These are phyloP conservation scores for Mycena leptocephala DNA, from an alignment of 768 basidiomycete species.

Conservation along the genomic window DNA sequence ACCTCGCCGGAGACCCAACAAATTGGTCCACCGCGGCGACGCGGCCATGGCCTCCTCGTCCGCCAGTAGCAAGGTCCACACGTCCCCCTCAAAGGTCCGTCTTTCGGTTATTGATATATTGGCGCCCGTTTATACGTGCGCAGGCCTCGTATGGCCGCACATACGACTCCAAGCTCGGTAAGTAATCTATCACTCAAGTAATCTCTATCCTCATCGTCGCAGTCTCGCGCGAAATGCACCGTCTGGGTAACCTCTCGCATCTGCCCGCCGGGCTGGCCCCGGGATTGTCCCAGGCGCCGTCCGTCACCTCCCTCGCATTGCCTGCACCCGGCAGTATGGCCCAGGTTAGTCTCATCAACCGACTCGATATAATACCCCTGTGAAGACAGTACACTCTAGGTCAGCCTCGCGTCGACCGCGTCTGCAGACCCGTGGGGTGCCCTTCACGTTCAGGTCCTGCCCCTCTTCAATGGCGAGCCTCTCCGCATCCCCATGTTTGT, in stretches of 20 bases:
- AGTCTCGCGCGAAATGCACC: slow-evolving; percentile 89
- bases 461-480: slow-evolving; percentile 93
- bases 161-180: slow-evolving; percentile 79
- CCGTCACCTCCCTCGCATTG: slow-evolving; percentile 63
- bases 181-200: background rate
- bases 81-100: slow-evolving; percentile 68
- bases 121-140: slow-evolving; percentile 9
- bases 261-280: slow-evolving; percentile 69
- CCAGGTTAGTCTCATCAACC: slow-evolving; percentile 30
- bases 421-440: slow-evolving; percentile 86
- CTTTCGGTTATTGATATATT: background rate
- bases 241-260: slow-evolving; percentile 77
- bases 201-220: background rate
- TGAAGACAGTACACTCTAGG: background rate
- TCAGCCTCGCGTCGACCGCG: slow-evolving; percentile 57
- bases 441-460: slow-evolving; percentile 90
- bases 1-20: slow-evolving; percentile 39
- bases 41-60: slow-evolving; percentile 54
- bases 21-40: slow-evolving; percentile 50
- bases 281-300: slow-evolving; percentile 64
- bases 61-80: slow-evolving; percentile 57
- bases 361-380: background rate
- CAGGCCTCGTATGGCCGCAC: slow-evolving; percentile 77
- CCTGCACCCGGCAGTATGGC: slow-evolving; percentile 58
- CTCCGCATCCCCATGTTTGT: slow-evolving; percentile 87